These are phyloP conservation scores for Hyaloperonospora arabidopsidis DNA, from an alignment of 352 stramenopile species.

Conservation along the genomic window DNA sequence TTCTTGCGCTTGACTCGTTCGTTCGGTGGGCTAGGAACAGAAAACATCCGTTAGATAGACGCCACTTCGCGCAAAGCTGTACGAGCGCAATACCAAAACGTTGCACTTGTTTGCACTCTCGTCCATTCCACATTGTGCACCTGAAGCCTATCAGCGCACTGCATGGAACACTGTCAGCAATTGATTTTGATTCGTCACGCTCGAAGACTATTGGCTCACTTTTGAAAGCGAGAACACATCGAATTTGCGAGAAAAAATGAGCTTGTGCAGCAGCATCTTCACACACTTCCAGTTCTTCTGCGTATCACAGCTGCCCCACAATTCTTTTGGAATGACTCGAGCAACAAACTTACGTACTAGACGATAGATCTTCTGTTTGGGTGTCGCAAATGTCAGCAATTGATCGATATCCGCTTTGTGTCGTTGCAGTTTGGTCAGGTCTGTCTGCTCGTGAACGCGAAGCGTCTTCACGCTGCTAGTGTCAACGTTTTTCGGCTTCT, in stretches of 20 bases:
- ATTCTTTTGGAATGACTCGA: slow-evolving; percentile 43
- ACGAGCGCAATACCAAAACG: slow-evolving; percentile 25
- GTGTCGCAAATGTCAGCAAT: slow-evolving; percentile 32
- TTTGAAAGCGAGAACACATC: slow-evolving; percentile 49
- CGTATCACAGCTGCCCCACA: slow-evolving; percentile 34
- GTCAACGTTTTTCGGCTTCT: slow-evolving; percentile 11
- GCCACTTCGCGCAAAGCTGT: not conserved
- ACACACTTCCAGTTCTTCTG: slow-evolving; percentile 51
- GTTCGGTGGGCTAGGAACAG: slow-evolving; percentile 39
- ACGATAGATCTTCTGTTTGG: slow-evolving; percentile 44
- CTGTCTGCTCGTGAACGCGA: not conserved
- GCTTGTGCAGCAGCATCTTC: slow-evolving; percentile 35
- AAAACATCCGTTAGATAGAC: not conserved
- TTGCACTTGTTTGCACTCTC: slow-evolving; percentile 16
- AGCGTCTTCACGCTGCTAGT: not conserved
- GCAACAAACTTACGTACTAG: slow-evolving; percentile 46
- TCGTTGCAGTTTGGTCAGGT: slow-evolving; percentile 34
- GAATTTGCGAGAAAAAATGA: slow-evolving; percentile 51
- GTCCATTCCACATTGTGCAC: slow-evolving; percentile 41
- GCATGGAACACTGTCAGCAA: slow-evolving; percentile 2
- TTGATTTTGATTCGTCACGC: not conserved
- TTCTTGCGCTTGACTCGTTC: slow-evolving; percentile 39
- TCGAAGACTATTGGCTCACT: slow-evolving; percentile 17
- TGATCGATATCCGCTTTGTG: slow-evolving; percentile 45
- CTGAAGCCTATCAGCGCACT: slow-evolving; percentile 34